Conservation (phyloP, 495 filamentous ascomycete genomes). For the Neurospora sp. region DNA sequence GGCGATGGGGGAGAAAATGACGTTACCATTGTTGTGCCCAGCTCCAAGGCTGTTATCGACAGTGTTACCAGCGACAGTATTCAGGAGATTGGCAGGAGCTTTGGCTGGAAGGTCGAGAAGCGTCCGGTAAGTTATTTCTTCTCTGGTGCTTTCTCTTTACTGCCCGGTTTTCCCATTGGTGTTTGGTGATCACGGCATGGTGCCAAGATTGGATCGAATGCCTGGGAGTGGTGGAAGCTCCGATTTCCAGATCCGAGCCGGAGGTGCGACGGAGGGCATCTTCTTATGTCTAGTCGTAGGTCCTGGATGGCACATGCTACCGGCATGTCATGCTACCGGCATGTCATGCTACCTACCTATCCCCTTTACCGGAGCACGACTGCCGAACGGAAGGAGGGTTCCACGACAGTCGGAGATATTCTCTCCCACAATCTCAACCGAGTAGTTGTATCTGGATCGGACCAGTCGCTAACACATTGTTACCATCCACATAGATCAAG, state of each 20-base stretch:
- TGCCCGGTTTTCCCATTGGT: background rate
- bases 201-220: background rate
- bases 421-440: background rate
- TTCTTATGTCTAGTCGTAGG: too few species aligned
- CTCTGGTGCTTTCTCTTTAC: background rate
- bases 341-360: background rate
- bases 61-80: constrained; percentile 69
- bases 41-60: constrained; percentile 71
- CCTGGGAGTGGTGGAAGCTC: background rate
- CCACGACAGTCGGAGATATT: background rate
- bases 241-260: background rate
- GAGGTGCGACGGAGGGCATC: too few species aligned
- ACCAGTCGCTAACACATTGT: background rate
- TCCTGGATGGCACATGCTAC: background rate
- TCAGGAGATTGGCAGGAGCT: constrained; percentile 52
- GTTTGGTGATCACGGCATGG: background rate
- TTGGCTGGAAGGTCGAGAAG: constrained; percentile 60
- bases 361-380: background rate
- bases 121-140: constrained; percentile 33
- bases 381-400: background rate
- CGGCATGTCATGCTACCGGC: background rate
- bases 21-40: constrained; percentile 65
- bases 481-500: constrained; percentile 43
- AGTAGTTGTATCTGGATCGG: background rate
- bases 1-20: constrained; percentile 35